Evolutionary conservation across 2,329 filamentous ascomycete genomes (phyloP).

Genomic region (Ceratocystis diversiconidia): DNA sequence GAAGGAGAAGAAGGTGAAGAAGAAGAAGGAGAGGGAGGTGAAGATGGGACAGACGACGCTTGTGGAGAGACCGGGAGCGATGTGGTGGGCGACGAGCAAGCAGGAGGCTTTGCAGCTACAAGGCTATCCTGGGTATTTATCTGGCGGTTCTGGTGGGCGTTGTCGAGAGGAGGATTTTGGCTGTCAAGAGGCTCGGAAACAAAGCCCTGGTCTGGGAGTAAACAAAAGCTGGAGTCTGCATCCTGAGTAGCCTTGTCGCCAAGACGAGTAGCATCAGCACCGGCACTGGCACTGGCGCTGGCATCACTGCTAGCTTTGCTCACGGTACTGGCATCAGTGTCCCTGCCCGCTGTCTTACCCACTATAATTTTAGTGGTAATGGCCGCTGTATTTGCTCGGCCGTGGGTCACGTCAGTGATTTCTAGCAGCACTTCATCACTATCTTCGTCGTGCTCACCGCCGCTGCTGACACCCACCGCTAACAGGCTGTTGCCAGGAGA

Average conservation of each 20-base stretch:
- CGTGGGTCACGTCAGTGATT: constrained; percentile 7
- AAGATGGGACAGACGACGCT: no score
- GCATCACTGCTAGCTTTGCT: constrained; percentile 27
- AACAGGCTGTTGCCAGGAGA: background rate
- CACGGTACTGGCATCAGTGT: constrained; percentile 18
- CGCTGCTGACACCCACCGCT: no score
- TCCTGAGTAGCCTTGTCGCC: constrained; percentile 15
- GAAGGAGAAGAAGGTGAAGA: background rate
- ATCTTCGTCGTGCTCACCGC: background rate
- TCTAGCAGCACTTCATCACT: background rate
- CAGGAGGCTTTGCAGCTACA: background rate
- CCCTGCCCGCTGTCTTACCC: constrained; percentile 7
- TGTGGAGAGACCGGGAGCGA: no score
- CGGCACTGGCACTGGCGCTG: background rate
- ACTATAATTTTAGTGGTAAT: constrained; percentile 11
- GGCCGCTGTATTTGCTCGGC: constrained; percentile 18
- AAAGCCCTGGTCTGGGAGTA: constrained; percentile 23
- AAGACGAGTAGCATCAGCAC: background rate
- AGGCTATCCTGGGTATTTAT: background rate
- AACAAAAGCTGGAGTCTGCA: constrained; percentile 32
- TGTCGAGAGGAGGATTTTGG: constrained; percentile 12
- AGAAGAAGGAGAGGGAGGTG: background rate
- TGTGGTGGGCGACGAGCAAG: no score
- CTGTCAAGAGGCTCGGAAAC: constrained; percentile 5
- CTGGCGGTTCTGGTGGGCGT: constrained; percentile 12